Percentiles rank a stretch among this genome's conserved stretches.
Evolutionary conservation across 2,329 filamentous ascomycete species (phyloP).

Genomic region (Amphichorda felina): DNA sequence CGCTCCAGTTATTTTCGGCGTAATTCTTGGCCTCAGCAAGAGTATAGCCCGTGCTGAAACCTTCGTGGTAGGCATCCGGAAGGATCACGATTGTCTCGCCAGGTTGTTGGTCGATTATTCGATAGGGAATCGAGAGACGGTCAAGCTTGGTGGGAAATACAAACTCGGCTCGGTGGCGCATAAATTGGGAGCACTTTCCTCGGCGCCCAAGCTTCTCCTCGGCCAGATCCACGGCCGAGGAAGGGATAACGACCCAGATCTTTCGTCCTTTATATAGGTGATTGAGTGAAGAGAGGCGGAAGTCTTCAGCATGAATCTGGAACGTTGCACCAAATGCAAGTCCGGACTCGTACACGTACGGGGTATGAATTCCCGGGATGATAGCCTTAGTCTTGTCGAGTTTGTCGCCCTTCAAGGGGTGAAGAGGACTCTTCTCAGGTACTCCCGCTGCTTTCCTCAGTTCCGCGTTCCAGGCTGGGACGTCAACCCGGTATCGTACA

Average conservation of each 20-base stretch:
- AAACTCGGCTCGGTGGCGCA: constrained; percentile 27
- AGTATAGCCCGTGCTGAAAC: constrained; percentile 28
- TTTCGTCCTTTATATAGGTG: constrained; percentile 26
- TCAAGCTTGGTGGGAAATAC: constrained; percentile 26
- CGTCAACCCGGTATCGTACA: constrained; percentile 24
- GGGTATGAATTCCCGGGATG: constrained; percentile 26
- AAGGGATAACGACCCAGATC: constrained; percentile 25
- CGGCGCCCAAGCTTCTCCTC: constrained; percentile 20
- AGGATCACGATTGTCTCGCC: constrained; percentile 27
- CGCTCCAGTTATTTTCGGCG: constrained; percentile 22
- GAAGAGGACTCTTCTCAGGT: constrained; percentile 21
- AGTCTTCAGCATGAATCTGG: constrained; percentile 27
- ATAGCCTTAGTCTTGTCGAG: constrained; percentile 23
- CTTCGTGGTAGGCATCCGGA: constrained; percentile 26
- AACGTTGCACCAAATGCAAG: constrained; percentile 25
- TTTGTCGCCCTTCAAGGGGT: constrained; percentile 23
- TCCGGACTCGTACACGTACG: constrained; percentile 26
- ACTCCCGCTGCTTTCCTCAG: constrained; percentile 22
- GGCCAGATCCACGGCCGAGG: constrained; percentile 20
- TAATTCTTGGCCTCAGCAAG: constrained; percentile 28
- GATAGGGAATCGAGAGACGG: constrained; percentile 23
- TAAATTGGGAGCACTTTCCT: constrained; percentile 23
- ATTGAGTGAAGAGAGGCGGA: constrained; percentile 23
- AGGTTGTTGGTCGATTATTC: constrained; percentile 23
- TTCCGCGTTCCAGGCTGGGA: constrained; percentile 23